Percentiles rank a stretch among this genome's conserved stretches.
phyloP scores from a whole-genome alignment of 108 stramenopile species.

The Stephanodiscus triporus region DNA sequence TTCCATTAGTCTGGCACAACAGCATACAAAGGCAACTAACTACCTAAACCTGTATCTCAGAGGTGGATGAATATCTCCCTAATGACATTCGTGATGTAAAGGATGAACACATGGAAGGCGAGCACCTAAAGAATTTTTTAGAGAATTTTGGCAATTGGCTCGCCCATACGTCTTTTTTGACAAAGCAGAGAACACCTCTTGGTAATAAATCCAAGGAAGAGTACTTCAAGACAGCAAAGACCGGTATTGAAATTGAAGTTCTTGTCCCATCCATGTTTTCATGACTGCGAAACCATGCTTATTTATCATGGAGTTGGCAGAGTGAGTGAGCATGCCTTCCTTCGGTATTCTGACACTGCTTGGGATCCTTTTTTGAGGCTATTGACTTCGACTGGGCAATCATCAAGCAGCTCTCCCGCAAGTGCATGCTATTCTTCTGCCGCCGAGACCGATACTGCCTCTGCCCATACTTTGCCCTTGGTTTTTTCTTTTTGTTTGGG shows the following conservation, averaged over 20 bases:
- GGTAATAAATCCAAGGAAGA: conserved; percentile 1
- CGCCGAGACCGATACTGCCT: conserved; percentile 1
- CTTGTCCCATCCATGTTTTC: background rate
- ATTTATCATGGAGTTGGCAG: conserved; percentile 4
- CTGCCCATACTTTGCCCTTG: conserved; percentile 22
- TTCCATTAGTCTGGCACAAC: too few species aligned
- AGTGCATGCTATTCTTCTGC: conserved; percentile 13
- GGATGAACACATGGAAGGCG: background rate
- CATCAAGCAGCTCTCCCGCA: conserved; percentile 1
- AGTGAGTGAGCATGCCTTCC: conserved; percentile 17
- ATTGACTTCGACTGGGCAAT: conserved; percentile 20
- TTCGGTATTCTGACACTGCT: conserved; percentile 1
- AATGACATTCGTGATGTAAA: too few species aligned
- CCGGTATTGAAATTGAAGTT: background rate
- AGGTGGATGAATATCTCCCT: too few species aligned
- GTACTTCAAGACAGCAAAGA: conserved; percentile 1
- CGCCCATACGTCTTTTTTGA: background rate
- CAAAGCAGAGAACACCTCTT: background rate
- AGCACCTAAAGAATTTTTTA: background rate
- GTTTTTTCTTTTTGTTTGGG: conserved; percentile 10
- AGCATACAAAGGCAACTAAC: too few species aligned
- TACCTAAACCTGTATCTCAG: too few species aligned
- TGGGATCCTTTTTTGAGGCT: conserved; percentile 16
- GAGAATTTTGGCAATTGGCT: background rate
- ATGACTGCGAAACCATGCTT: background rate